Conservation (phyloP, 1,284 basidiomycete genomes). For the Gyrodon tennesseensis region DNA sequence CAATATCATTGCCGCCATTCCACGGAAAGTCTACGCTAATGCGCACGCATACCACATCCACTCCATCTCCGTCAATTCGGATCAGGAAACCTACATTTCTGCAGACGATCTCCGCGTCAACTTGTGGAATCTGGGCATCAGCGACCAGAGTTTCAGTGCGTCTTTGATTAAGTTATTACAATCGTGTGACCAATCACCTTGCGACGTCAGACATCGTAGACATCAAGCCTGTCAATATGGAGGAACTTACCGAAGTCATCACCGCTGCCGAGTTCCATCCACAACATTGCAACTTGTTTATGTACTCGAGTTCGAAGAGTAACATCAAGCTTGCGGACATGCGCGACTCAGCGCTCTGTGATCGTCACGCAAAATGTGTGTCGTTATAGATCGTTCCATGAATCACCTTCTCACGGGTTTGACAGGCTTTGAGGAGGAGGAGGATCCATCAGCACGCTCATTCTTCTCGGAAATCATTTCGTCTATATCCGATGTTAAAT, state of each 20-base stretch:
- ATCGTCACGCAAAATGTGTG: slow-evolving; percentile 95
- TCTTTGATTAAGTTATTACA: slow-evolving; percentile 30
- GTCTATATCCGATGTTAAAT: slow-evolving; percentile 99
- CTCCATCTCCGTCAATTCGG: slow-evolving; percentile 98
- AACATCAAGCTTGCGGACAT: slow-evolving; percentile 99
- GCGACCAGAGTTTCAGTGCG: slow-evolving; percentile 99
- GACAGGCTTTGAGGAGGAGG: slow-evolving; percentile 96
- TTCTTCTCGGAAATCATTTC: slow-evolving; percentile 99
- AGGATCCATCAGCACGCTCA: slow-evolving; percentile 95
- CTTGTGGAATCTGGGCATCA: slow-evolving; percentile 98
- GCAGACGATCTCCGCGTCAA: slow-evolving; percentile 98
- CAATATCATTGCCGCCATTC: slow-evolving; percentile 97
- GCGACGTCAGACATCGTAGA: slow-evolving; percentile 88
- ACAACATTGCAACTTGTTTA: slow-evolving; percentile 96
- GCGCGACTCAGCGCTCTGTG: slow-evolving; percentile 97
- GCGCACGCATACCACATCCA: slow-evolving; percentile 99
- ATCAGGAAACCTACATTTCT: slow-evolving; percentile 99
- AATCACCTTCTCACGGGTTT: slow-evolving; percentile 25
- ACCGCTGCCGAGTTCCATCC: slow-evolving; percentile 99
- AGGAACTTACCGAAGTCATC: slow-evolving; percentile 99
- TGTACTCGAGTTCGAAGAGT: slow-evolving; percentile 99
- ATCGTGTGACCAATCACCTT: slow-evolving; percentile 25
- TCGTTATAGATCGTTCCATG: slow-evolving; percentile 24
- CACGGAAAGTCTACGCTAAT: slow-evolving; percentile 98
- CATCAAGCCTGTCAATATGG: slow-evolving; percentile 99